These are phyloP conservation scores for Berkeleyomyces rouxiae DNA, from an alignment of 2,329 filamentous ascomycete genomes.

Conservation along the genomic window DNA sequence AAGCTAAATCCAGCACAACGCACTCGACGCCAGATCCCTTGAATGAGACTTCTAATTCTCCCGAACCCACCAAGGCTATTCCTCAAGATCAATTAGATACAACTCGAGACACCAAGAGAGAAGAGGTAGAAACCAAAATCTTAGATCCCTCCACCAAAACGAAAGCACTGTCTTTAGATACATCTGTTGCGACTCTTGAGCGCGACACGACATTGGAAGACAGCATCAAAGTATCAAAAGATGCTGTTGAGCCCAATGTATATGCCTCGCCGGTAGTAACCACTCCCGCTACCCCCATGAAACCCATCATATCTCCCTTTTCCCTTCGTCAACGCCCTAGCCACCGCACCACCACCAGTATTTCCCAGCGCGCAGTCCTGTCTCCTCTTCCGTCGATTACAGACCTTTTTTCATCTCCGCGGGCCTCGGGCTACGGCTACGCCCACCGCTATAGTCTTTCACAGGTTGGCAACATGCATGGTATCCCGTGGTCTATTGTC, in stretches of 20 bases:
- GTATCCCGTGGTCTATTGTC: conserved; percentile 48
- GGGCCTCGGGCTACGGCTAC: background rate
- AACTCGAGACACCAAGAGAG: background rate
- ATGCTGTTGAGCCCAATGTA: background rate
- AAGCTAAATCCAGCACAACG: background rate
- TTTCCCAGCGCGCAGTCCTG: conserved; percentile 38
- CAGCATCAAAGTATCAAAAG: background rate
- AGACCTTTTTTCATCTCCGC: conserved; percentile 41
- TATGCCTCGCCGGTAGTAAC: background rate
- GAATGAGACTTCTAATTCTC: background rate
- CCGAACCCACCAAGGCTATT: background rate
- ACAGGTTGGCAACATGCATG: conserved; percentile 29
- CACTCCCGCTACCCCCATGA: conserved; percentile 3
- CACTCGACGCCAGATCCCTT: conserved; percentile 6
- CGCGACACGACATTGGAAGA: background rate
- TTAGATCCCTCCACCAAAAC: background rate
- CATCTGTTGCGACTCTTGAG: background rate
- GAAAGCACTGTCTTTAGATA: background rate
- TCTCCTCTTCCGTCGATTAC: conserved; percentile 53
- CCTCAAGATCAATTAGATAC: background rate
- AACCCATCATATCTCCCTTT: conserved; percentile 17
- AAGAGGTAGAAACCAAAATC: background rate
- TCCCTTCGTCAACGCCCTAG: conserved; percentile 23
- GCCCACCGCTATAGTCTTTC: conserved; percentile 2
- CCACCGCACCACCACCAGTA: conserved; percentile 37